A percentile compares a stretch with the other conserved stretches of the same genome.
phyloP scores from a whole-genome alignment of 148 eudicot genomes.

The Rhododendron simsii region DNA sequence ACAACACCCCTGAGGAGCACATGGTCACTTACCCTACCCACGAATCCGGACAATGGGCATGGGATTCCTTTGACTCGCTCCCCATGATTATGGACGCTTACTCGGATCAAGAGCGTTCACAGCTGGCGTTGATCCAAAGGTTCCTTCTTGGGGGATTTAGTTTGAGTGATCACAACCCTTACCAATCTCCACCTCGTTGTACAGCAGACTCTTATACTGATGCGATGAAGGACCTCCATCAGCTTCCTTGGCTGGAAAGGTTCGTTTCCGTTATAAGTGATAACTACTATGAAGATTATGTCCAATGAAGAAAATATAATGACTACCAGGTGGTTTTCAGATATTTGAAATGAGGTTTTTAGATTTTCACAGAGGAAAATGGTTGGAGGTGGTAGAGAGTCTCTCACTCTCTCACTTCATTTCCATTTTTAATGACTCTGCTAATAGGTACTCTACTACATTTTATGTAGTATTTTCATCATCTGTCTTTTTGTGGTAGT shows the following conservation, averaged over 20 bases:
- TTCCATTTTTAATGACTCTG: not conserved
- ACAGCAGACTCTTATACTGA: slow-evolving; percentile 72
- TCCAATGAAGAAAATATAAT: slow-evolving; percentile 28
- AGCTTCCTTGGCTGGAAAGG: slow-evolving; percentile 94
- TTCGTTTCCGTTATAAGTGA: slow-evolving; percentile 85
- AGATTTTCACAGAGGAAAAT: not conserved
- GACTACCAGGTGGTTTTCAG: not conserved
- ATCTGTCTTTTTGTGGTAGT: not conserved
- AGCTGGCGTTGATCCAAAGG: slow-evolving; percentile 80
- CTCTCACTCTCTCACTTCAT: slow-evolving; percentile 16
- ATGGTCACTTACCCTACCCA: slow-evolving; percentile 29
- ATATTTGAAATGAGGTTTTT: slow-evolving; percentile 1
- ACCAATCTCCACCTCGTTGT: slow-evolving; percentile 61
- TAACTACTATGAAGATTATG: slow-evolving; percentile 66
- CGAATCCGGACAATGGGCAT: slow-evolving; percentile 63
- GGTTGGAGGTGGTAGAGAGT: slow-evolving; percentile 15
- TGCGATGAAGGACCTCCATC: slow-evolving; percentile 85
- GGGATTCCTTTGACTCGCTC: slow-evolving; percentile 61
- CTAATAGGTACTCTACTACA: not conserved
- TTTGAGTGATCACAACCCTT: slow-evolving; percentile 54
- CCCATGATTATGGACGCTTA: slow-evolving; percentile 70
- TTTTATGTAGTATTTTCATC: slow-evolving; percentile 3
- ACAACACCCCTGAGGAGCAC: slow-evolving; percentile 22
- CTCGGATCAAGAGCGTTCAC: slow-evolving; percentile 85
- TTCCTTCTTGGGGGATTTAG: slow-evolving; percentile 79